These are phyloP conservation scores for Candida tunisiensis DNA, from an alignment of 1,139 yeast species.

Conservation along the genomic window DNA sequence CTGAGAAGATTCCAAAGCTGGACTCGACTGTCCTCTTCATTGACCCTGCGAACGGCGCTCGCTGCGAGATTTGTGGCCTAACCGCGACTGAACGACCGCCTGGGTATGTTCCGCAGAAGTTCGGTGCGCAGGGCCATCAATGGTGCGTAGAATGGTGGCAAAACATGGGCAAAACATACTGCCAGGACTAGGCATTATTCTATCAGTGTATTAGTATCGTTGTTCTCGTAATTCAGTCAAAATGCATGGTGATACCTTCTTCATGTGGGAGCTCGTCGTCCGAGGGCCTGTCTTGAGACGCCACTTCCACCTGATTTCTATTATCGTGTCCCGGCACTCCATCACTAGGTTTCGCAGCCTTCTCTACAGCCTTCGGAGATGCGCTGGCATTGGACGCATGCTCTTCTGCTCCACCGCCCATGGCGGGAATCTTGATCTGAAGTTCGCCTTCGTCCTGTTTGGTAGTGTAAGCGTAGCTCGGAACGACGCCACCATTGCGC, in stretches of 20 bases:
- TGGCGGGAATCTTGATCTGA: too few species aligned
- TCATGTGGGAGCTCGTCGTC: neutral
- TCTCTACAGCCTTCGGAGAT: too few species aligned
- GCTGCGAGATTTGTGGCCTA: constrained; percentile 10
- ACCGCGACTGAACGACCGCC: constrained; percentile 8
- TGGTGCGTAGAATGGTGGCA: constrained; percentile 8
- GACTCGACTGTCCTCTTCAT: constrained; percentile 3
- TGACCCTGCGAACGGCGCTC: constrained; percentile 2
- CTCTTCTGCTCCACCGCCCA: too few species aligned
- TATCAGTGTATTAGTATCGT: neutral
- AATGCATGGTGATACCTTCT: neutral
- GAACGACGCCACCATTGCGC: too few species aligned
- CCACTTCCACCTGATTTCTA: too few species aligned
- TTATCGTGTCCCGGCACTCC: too few species aligned
- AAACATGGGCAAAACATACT: constrained; percentile 1
- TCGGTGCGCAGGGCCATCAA: constrained; percentile 6
- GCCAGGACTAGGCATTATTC: neutral
- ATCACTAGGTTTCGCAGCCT: too few species aligned
- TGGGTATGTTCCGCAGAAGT: constrained; percentile 6
- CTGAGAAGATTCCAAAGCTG: constrained; percentile 4
- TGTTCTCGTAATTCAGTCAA: neutral
- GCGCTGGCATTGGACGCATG: too few species aligned
- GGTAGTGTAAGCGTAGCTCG: too few species aligned
- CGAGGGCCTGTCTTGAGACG: neutral
- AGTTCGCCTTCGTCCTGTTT: too few species aligned